Conservation (phyloP, 768 basidiomycete genomes). For the Boletus rubroflammeus region DNA sequence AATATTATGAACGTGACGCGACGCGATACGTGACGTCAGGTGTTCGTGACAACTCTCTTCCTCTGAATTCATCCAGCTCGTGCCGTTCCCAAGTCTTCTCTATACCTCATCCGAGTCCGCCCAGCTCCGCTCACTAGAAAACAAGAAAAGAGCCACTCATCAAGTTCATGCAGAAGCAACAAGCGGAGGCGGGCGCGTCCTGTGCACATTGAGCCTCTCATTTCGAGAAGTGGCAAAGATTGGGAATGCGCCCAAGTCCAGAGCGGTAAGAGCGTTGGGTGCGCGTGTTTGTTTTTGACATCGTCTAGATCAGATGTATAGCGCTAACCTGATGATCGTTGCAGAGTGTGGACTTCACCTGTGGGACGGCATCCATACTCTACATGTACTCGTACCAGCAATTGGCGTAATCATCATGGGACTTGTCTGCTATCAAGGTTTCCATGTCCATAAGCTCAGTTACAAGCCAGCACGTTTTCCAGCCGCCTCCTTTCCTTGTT, state of each 20-base stretch:
- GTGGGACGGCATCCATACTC: too few species aligned
- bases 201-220: conserved; percentile 50
- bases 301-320: too few species aligned
- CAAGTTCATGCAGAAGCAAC: conserved; percentile 39
- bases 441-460: not conserved
- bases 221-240: conserved; percentile 39
- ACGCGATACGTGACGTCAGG: too few species aligned
- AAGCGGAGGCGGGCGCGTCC: conserved; percentile 35
- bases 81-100: conserved; percentile 35
- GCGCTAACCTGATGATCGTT: not conserved
- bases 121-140: conserved; percentile 33
- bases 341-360: not conserved
- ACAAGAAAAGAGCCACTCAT: conserved; percentile 36
- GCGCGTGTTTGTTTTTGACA: not conserved
- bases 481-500: conserved; percentile 40
- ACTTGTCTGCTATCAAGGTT: not conserved
- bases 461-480: too few species aligned
- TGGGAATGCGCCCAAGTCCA: conserved; percentile 36
- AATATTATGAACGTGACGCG: too few species aligned
- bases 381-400: not conserved
- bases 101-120: conserved; percentile 20
- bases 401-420: not conserved
- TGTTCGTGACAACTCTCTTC: not conserved
- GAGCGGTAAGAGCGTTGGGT: conserved; percentile 25
- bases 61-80: too few species aligned